These are phyloP conservation scores for Diaporthe velutina DNA, from an alignment of 2,329 filamentous ascomycete species.

Conservation along the genomic window DNA sequence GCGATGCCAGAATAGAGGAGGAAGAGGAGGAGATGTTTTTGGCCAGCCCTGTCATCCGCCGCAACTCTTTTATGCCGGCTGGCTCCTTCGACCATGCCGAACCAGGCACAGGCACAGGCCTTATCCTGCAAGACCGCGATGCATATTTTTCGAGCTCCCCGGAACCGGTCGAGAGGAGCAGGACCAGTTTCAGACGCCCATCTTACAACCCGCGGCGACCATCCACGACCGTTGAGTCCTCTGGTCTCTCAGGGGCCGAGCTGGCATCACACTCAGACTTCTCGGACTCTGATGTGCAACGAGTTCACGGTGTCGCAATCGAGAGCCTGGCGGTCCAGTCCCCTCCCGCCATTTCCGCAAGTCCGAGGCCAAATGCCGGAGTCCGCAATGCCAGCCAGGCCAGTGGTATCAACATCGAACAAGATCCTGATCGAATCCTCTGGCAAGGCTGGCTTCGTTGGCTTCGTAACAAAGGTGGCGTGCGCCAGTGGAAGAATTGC, in stretches of 20 bases:
- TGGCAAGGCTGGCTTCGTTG: constrained; percentile 93
- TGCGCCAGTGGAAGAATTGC: constrained; percentile 93
- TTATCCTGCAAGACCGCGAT: constrained; percentile 52
- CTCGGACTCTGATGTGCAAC: constrained; percentile 75
- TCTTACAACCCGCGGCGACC: constrained; percentile 60
- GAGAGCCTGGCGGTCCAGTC: constrained; percentile 62
- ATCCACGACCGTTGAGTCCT: constrained; percentile 67
- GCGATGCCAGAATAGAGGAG: constrained; percentile 86
- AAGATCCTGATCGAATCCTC: constrained; percentile 88
- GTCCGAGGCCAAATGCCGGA: constrained; percentile 51
- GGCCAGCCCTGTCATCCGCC: constrained; percentile 72
- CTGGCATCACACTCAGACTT: constrained; percentile 88
- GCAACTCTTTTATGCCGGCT: constrained; percentile 56
- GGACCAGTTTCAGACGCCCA: constrained; percentile 59
- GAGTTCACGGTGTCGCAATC: constrained; percentile 63
- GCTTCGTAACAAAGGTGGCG: constrained; percentile 83
- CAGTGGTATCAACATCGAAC: constrained; percentile 68
- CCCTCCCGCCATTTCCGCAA: constrained; percentile 47
- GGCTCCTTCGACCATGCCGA: constrained; percentile 34
- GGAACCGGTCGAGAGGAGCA: constrained; percentile 62
- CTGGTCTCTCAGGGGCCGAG: constrained; percentile 72
- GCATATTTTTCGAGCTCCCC: constrained; percentile 70
- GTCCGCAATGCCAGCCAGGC: constrained; percentile 73
- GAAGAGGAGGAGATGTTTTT: constrained; percentile 88
- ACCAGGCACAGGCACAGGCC: constrained; percentile 38